Evolutionary conservation across 768 basidiomycete species (phyloP).

Genomic region (Daedaleopsis nitida): DNA sequence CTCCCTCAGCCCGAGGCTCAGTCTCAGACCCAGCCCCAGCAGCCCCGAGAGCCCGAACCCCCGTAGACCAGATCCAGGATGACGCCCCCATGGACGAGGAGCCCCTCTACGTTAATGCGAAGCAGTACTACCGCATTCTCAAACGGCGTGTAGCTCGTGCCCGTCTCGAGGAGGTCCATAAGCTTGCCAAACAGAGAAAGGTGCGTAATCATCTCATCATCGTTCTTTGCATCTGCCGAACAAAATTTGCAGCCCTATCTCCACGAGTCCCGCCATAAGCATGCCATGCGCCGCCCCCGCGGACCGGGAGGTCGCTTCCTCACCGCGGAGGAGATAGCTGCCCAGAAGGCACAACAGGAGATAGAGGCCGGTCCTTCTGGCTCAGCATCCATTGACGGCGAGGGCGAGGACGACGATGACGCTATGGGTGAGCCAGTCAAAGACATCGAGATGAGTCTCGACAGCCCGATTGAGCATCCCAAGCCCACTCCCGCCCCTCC

Average conservation of each 20-base stretch:
- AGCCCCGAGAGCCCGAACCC: slow-evolving; percentile 24
- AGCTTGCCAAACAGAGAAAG: slow-evolving; percentile 92
- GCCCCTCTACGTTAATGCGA: slow-evolving; percentile 98
- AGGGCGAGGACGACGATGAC: slow-evolving; percentile 42
- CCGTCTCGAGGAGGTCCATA: slow-evolving; percentile 90
- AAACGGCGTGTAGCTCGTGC: slow-evolving; percentile 91
- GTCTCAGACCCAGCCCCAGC: slow-evolving; percentile 13
- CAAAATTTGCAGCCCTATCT: slow-evolving; percentile 68
- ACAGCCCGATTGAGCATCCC: slow-evolving; percentile 22
- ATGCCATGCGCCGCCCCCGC: slow-evolving; percentile 95
- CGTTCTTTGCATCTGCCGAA: slow-evolving; percentile 7
- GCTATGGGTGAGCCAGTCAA: slow-evolving; percentile 19
- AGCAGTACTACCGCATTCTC: slow-evolving; percentile 98
- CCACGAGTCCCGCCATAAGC: slow-evolving; percentile 96
- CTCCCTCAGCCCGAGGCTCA: slow-evolving; percentile 21
- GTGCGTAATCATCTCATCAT: slow-evolving; percentile 39
- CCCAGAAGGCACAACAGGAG: slow-evolving; percentile 57
- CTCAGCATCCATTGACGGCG: slow-evolving; percentile 36
- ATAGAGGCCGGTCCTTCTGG: slow-evolving; percentile 37
- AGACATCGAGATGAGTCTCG: slow-evolving; percentile 25
- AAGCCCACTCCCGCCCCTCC: neutral
- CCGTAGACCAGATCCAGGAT: slow-evolving; percentile 36
- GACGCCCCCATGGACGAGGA: slow-evolving; percentile 79
- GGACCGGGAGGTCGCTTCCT: slow-evolving; percentile 98
- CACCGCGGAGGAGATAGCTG: slow-evolving; percentile 93